These are phyloP conservation scores for Lojkania enalia DNA, from an alignment of 2,329 filamentous ascomycete genomes.

Conservation along the genomic window DNA sequence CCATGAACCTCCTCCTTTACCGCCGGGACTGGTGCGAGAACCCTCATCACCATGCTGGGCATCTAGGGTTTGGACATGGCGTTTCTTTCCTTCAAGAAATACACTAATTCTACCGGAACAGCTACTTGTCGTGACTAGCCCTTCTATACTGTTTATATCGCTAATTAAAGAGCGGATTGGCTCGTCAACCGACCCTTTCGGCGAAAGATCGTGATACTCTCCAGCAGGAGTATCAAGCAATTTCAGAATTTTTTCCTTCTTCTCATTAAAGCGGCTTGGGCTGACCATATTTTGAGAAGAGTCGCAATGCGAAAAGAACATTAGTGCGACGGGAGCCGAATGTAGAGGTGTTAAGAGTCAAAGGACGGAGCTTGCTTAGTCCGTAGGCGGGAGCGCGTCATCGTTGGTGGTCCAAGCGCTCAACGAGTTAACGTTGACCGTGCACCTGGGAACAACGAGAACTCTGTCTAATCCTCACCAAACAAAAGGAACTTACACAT, in stretches of 20 bases:
- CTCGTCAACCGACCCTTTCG: conserved; percentile 83
- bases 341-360: too few relatives aligned
- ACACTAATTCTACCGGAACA: conserved; percentile 87
- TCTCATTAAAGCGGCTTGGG: conserved; percentile 46
- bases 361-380: too few relatives aligned
- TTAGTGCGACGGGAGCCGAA: neutral
- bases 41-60: conserved; percentile 18
- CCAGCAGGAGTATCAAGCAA: conserved; percentile 69
- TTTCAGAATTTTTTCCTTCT: conserved; percentile 73
- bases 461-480: too few relatives aligned
- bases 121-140: conserved; percentile 88
- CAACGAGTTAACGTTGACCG: too few relatives aligned
- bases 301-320: too few relatives aligned
- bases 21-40: conserved; percentile 66
- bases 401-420: too few relatives aligned
- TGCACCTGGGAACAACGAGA: too few relatives aligned
- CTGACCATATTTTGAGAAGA: too few relatives aligned
- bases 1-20: conserved; percentile 86
- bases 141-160: conserved; percentile 73
- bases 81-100: conserved; percentile 77
- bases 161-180: conserved; percentile 77
- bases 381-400: too few relatives aligned
- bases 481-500: too few relatives aligned
- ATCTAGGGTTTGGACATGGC: conserved; percentile 17
- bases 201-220: conserved; percentile 80